A percentile compares a stretch with the other conserved stretches of the same genome.
phyloP scores from a whole-genome alignment of 164 flowering plant species.

The Chimonanthus praecox region DNA sequence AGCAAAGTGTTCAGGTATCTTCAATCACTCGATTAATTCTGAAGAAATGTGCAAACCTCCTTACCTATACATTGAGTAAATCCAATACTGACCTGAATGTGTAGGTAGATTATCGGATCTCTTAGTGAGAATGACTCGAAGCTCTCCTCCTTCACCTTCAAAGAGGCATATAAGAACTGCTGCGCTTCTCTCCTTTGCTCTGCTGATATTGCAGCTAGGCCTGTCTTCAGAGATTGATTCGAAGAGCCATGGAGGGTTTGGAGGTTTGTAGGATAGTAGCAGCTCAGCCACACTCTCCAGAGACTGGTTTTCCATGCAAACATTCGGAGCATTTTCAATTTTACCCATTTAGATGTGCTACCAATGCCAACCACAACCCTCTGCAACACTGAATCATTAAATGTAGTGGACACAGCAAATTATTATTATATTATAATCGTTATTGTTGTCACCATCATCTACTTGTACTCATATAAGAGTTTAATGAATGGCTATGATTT shows the following conservation, averaged over 20 bases:
- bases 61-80: neutral
- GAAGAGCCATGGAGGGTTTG: neutral
- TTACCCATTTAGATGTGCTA: neutral
- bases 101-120: slow-evolving; percentile 30
- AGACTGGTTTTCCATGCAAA: slow-evolving; percentile 9
- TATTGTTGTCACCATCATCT: too few relatives aligned
- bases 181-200: slow-evolving; percentile 18
- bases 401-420: too few relatives aligned
- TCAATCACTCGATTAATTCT: too few relatives aligned
- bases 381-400: too few relatives aligned
- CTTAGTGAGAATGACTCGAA: slow-evolving; percentile 39
- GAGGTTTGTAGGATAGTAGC: slow-evolving; percentile 10
- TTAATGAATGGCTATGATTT: too few relatives aligned
- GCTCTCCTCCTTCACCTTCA: slow-evolving; percentile 24
- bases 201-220: neutral
- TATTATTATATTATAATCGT: too few relatives aligned
- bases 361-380: neutral
- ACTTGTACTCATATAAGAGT: too few relatives aligned
- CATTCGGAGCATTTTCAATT: neutral
- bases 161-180: slow-evolving; percentile 41
- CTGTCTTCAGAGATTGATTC: neutral
- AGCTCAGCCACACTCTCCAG: slow-evolving; percentile 15
- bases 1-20: too few relatives aligned
- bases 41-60: neutral
- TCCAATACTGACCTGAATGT: slow-evolving; percentile 24